A percentile compares a stretch with the other conserved stretches of the same genome.
phyloP scores from a whole-genome alignment of 2,329 filamentous ascomycete genomes.

The Fusarium armeniacum region DNA sequence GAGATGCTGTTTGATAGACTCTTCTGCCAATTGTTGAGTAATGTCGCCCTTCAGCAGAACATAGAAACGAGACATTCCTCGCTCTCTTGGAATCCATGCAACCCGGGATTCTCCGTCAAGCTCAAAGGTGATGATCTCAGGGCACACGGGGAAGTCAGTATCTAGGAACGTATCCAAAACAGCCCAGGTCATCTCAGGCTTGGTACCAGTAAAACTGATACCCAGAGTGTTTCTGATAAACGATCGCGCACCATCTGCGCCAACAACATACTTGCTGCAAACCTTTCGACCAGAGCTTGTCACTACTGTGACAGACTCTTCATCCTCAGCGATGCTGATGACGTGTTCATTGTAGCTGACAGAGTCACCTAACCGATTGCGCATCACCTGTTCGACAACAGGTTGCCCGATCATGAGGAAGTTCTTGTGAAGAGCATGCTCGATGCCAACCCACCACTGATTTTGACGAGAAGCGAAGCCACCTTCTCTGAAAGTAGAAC shows the following conservation, averaged over 20 bases:
- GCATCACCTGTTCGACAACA: conserved; percentile 59
- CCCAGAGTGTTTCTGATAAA: conserved; percentile 59
- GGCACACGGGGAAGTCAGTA: conserved; percentile 62
- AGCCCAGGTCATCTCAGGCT: conserved; percentile 65
- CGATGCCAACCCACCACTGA: conserved; percentile 62
- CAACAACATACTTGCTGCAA: conserved; percentile 61
- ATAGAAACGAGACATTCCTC: conserved; percentile 63
- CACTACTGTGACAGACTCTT: conserved; percentile 60
- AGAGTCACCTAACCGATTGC: conserved; percentile 51
- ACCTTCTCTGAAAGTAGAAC: conserved; percentile 62
- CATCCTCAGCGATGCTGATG: conserved; percentile 67
- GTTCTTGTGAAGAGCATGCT: conserved; percentile 62
- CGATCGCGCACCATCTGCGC: conserved; percentile 67
- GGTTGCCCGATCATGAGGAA: conserved; percentile 67
- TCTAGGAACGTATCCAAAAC: conserved; percentile 64
- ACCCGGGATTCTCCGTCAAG: conserved; percentile 61
- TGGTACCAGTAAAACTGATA: conserved; percentile 61
- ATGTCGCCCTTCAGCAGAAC: conserved; percentile 62
- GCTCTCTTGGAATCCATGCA: conserved; percentile 64
- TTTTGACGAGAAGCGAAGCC: conserved; percentile 63
- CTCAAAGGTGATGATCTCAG: conserved; percentile 64
- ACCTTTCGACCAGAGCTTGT: conserved; percentile 54
- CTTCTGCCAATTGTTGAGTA: conserved; percentile 56
- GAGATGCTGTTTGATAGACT: conserved; percentile 61
- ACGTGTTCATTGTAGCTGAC: conserved; percentile 59